Percentiles rank a stretch among this genome's conserved stretches.
phyloP scores from a whole-genome alignment of 2,329 filamentous ascomycete species.

The Aureobasidium mangrovei region DNA sequence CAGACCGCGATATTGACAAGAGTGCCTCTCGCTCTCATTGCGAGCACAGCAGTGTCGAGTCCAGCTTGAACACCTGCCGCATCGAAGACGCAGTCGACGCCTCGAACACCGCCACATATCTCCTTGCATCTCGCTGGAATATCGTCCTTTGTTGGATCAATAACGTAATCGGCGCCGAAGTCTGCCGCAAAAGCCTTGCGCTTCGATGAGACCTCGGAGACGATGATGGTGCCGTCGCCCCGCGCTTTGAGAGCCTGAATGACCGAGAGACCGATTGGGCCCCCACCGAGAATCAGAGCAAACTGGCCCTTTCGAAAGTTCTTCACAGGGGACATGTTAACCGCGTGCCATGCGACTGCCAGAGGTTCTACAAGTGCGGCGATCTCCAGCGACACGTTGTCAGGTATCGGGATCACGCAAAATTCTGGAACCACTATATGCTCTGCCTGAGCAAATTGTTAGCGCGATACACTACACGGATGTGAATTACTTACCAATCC shows the following conservation, averaged over 20 bases:
- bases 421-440: conserved; percentile 42
- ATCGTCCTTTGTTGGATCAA: conserved; percentile 43
- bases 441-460: not conserved
- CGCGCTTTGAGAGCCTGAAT: conserved; percentile 38
- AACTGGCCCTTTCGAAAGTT: conserved; percentile 37
- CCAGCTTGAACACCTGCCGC: conserved; percentile 45
- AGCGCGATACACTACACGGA: not conserved
- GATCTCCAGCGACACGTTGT: conserved; percentile 44
- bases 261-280: conserved; percentile 45
- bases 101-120: conserved; percentile 34
- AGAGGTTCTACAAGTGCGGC: conserved; percentile 47
- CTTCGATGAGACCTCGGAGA: conserved; percentile 42
- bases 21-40: conserved; percentile 42
- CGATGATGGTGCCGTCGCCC: conserved; percentile 42
- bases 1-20: conserved; percentile 49
- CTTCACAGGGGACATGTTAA: conserved; percentile 36
- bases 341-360: conserved; percentile 48
- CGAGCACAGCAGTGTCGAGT: conserved; percentile 41
- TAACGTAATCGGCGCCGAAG: conserved; percentile 45
- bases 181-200: conserved; percentile 41
- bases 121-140: conserved; percentile 36
- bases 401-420: conserved; percentile 39
- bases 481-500: conserved; percentile 28
- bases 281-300: conserved; percentile 44
- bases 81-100: conserved; percentile 45